These are phyloP conservation scores for Phytophthora podocarpi DNA, from an alignment of 352 stramenopile species.

Conservation along the genomic window DNA sequence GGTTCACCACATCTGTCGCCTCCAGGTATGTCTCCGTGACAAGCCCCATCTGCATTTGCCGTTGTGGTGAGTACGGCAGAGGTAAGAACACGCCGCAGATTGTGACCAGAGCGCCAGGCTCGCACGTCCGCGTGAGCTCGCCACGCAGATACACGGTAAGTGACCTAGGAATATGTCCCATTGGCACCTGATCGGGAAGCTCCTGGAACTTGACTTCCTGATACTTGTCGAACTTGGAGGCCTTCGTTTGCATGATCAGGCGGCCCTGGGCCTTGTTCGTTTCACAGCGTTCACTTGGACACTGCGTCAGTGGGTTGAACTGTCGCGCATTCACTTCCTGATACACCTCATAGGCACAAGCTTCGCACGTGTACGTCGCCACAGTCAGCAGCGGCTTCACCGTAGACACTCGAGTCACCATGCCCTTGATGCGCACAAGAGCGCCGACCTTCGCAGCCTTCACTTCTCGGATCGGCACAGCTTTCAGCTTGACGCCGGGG, in stretches of 20 bases:
- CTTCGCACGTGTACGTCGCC: slow-evolving; percentile 98
- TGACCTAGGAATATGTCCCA: slow-evolving; percentile 97
- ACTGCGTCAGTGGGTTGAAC: slow-evolving; percentile 95
- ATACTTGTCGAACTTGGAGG: slow-evolving; percentile 99
- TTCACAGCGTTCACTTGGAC: slow-evolving; percentile 90
- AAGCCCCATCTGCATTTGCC: slow-evolving; percentile 96
- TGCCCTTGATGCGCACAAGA: slow-evolving; percentile 96
- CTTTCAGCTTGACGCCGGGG: slow-evolving; percentile 85
- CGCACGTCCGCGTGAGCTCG: slow-evolving; percentile 93
- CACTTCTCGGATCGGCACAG: slow-evolving; percentile 94
- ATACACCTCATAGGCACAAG: slow-evolving; percentile 97
- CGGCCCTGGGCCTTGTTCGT: slow-evolving; percentile 79
- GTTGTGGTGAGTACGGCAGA: slow-evolving; percentile 90
- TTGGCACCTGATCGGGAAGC: slow-evolving; percentile 93
- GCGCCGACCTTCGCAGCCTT: slow-evolving; percentile 94
- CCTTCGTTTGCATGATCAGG: slow-evolving; percentile 96
- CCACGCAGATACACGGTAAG: slow-evolving; percentile 93
- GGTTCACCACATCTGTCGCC: slow-evolving; percentile 94
- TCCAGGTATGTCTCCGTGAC: slow-evolving; percentile 98
- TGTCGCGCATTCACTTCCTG: slow-evolving; percentile 93
- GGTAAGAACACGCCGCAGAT: slow-evolving; percentile 97
- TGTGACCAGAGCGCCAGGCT: slow-evolving; percentile 96
- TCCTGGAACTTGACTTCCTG: slow-evolving; percentile 99
- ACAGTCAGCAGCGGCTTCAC: slow-evolving; percentile 98
- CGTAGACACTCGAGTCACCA: slow-evolving; percentile 98